phyloP scores from a whole-genome alignment of 1,284 basidiomycete species.

The Psilocybe mexicana region DNA sequence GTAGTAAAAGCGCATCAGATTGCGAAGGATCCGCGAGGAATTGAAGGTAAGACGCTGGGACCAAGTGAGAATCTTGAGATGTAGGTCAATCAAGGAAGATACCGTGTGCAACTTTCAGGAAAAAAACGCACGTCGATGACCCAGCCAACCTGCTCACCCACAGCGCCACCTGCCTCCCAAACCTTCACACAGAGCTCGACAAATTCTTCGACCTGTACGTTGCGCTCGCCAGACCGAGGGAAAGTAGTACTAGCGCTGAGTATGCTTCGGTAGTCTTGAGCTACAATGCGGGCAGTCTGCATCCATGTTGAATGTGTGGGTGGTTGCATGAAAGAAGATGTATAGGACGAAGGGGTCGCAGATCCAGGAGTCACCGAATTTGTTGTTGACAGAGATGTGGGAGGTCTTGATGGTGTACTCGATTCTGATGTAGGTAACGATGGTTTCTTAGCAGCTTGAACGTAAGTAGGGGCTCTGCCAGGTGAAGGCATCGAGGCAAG shows the following conservation, averaged over 20 bases:
- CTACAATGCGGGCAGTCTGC: constrained; percentile 59
- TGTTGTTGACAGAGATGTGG: constrained; percentile 9
- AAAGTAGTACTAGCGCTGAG: constrained; percentile 72
- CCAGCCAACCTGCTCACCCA: constrained; percentile 65
- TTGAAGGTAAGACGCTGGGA: constrained; percentile 91
- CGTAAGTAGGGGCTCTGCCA: constrained; percentile 8
- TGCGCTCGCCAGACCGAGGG: constrained; percentile 83
- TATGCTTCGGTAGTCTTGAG: constrained; percentile 70
- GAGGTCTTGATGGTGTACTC: constrained; percentile 13
- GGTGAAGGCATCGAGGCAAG: constrained; percentile 1
- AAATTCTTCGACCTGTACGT: constrained; percentile 81
- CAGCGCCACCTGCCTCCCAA: constrained; percentile 73
- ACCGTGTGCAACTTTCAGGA: constrained; percentile 7
- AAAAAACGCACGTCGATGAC: constrained; percentile 63
- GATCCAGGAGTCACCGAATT: neutral
- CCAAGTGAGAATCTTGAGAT: constrained; percentile 80
- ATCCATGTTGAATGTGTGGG: constrained; percentile 49
- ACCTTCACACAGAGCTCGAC: constrained; percentile 79
- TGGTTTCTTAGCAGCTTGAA: constrained; percentile 2
- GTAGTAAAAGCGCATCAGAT: constrained; percentile 75
- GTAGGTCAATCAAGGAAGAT: constrained; percentile 6
- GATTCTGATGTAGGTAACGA: constrained; percentile 4
- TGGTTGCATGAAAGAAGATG: neutral
- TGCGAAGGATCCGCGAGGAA: constrained; percentile 79
- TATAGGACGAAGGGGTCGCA: neutral